A percentile compares a stretch with the other conserved stretches of the same genome.
These are phyloP conservation scores for Raffaelea deltoideospora DNA, from an alignment of 2,329 filamentous ascomycete genomes.

Conservation along the genomic window DNA sequence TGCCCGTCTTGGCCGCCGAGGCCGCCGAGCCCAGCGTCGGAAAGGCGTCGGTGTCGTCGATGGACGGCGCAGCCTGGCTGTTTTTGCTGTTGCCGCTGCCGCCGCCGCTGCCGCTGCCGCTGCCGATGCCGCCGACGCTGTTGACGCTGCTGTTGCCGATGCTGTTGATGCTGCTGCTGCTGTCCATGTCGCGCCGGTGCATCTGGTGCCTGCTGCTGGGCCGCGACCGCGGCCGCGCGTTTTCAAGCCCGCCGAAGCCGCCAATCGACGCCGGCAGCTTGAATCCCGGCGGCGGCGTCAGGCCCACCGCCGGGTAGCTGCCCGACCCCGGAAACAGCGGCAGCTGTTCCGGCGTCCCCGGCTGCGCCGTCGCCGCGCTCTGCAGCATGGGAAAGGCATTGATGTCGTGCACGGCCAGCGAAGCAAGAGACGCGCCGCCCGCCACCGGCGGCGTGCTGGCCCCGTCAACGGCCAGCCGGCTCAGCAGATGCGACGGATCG, in stretches of 20 bases:
- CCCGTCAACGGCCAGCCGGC: slow-evolving; percentile 61
- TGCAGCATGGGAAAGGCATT: slow-evolving; percentile 71
- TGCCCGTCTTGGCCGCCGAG: slow-evolving; percentile 46
- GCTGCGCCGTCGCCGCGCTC: too few relatives aligned
- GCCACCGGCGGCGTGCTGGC: slow-evolving; percentile 48
- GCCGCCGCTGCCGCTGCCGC: not conserved
- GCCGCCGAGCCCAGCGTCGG: slow-evolving; percentile 69
- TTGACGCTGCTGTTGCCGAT: too few relatives aligned
- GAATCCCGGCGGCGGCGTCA: slow-evolving; percentile 56
- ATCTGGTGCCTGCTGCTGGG: slow-evolving; percentile 67
- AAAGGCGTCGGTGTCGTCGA: slow-evolving; percentile 93
- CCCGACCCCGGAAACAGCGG: slow-evolving; percentile 35
- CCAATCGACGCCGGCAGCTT: slow-evolving; percentile 37
- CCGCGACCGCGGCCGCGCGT: slow-evolving; percentile 62
- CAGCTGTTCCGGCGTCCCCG: slow-evolving; percentile 43
- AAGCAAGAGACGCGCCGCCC: too few relatives aligned
- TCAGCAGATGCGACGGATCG: slow-evolving; percentile 76
- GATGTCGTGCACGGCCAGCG: slow-evolving; percentile 74
- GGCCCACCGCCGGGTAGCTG: slow-evolving; percentile 35
- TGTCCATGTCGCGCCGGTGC: slow-evolving; percentile 25
- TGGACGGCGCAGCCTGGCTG: slow-evolving; percentile 52
- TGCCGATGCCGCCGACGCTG: slow-evolving; percentile 32
- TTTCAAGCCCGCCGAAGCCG: slow-evolving; percentile 29
- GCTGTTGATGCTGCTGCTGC: too few relatives aligned
- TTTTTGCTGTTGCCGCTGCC: not conserved